Conservation (phyloP, 768 basidiomycete species). For the Psilocybe cubensis region DNA sequence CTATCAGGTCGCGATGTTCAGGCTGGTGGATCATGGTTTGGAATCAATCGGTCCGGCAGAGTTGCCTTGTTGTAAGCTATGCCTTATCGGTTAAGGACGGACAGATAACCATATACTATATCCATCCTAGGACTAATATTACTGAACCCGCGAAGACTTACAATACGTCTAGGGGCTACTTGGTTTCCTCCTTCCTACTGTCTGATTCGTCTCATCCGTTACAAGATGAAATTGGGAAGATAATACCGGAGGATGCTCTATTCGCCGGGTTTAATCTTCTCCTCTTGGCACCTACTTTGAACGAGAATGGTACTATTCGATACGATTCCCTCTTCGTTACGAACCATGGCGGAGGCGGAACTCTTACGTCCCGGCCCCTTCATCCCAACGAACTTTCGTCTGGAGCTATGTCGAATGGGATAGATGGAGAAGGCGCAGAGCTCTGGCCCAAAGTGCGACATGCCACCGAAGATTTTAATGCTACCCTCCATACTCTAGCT, state of each 20-base stretch:
- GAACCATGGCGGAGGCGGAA: slow-evolving; percentile 72
- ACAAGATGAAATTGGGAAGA: slow-evolving; percentile 49
- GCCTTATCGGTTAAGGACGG: slow-evolving; percentile 9
- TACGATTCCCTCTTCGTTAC: slow-evolving; percentile 65
- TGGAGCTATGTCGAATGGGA: slow-evolving; percentile 76
- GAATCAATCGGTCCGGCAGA: slow-evolving; percentile 65
- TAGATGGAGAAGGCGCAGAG: slow-evolving; percentile 62
- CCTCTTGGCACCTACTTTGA: slow-evolving; percentile 53
- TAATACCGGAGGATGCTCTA: slow-evolving; percentile 49
- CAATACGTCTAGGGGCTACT: slow-evolving; percentile 65
- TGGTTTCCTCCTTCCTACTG: slow-evolving; percentile 70
- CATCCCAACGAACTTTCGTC: slow-evolving; percentile 47
- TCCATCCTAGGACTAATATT: slow-evolving; percentile 73
- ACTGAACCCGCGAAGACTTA: slow-evolving; percentile 61
- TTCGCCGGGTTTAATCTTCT: slow-evolving; percentile 87
- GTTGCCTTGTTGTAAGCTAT: slow-evolving; percentile 70
- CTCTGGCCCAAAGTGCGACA: slow-evolving; percentile 78
- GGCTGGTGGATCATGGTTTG: slow-evolving; percentile 87
- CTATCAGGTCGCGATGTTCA: slow-evolving; percentile 76
- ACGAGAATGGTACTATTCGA: slow-evolving; percentile 32
- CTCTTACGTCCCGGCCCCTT: slow-evolving; percentile 57
- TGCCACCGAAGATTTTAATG: slow-evolving; percentile 52
- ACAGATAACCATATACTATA: slow-evolving; percentile 14
- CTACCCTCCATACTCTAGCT: slow-evolving; percentile 41
- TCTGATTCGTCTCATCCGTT: slow-evolving; percentile 50